Conservation (phyloP, 805 yeast genomes). For the Yamadazyma nakazawae region DNA sequence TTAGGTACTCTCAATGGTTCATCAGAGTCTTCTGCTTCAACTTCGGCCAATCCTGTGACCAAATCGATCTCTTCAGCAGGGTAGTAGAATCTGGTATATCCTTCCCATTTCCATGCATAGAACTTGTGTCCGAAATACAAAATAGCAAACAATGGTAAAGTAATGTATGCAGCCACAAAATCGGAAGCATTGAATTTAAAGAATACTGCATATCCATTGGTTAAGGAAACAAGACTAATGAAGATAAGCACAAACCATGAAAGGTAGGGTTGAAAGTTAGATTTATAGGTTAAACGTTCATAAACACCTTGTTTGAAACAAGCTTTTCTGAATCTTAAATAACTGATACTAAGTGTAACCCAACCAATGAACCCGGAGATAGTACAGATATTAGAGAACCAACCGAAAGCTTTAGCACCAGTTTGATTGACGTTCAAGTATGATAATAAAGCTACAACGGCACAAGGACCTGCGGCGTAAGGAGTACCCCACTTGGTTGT, state of each 20-base stretch:
- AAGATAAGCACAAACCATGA: slow-evolving; percentile 25
- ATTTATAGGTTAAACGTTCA: slow-evolving; percentile 22
- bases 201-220: slow-evolving; percentile 34
- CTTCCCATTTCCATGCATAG: slow-evolving; percentile 18
- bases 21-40: slow-evolving; percentile 49
- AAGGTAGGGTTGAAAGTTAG: slow-evolving; percentile 30
- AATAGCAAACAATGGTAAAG: slow-evolving; percentile 26
- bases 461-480: slow-evolving; percentile 17
- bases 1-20: slow-evolving; percentile 37
- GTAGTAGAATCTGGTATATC: slow-evolving; percentile 35
- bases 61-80: slow-evolving; percentile 59
- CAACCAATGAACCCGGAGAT: slow-evolving; percentile 66
- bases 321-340: slow-evolving; percentile 53
- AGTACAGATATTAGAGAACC: slow-evolving; percentile 72
- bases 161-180: slow-evolving; percentile 35
- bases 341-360: slow-evolving; percentile 54
- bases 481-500: slow-evolving; percentile 17
- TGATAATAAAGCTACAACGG: slow-evolving; percentile 22
- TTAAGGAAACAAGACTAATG: slow-evolving; percentile 23
- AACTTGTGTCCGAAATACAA: slow-evolving; percentile 29
- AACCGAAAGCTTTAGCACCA: slow-evolving; percentile 61
- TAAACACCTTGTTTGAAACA: slow-evolving; percentile 7
- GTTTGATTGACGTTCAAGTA: slow-evolving; percentile 44
- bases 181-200: slow-evolving; percentile 25
- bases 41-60: slow-evolving; percentile 54